Percentiles rank a stretch among this genome's conserved stretches.
These are phyloP conservation scores for Fallopia convolvulus DNA, from an alignment of 148 eudicot genomes.

Conservation along the genomic window DNA sequence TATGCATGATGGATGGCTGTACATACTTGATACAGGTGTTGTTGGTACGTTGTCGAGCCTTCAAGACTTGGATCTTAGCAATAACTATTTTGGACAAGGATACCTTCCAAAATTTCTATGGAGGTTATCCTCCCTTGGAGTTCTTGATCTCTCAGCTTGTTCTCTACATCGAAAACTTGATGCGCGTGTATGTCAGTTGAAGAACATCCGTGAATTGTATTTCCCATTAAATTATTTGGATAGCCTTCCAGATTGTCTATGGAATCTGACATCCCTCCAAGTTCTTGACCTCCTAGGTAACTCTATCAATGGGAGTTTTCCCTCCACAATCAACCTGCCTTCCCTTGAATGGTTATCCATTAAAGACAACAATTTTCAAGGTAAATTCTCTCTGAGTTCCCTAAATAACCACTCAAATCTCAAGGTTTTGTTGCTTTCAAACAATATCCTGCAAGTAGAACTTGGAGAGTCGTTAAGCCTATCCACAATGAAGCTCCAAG, in stretches of 20 bases:
- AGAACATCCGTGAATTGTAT: neutral
- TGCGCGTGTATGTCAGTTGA: neutral
- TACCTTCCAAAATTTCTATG: neutral
- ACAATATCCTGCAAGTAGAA: neutral
- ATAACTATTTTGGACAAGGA: neutral
- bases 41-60: neutral
- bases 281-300: neutral
- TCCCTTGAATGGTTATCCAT: neutral
- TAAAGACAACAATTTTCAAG: neutral
- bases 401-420: neutral
- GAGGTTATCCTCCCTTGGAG: neutral
- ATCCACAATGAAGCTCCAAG: neutral
- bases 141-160: neutral
- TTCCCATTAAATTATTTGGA: neutral
- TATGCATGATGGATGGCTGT: neutral
- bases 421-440: neutral
- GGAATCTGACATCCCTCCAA: neutral
- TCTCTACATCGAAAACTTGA: neutral
- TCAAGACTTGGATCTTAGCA: neutral
- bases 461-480: neutral
- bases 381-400: neutral
- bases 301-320: neutral
- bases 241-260: neutral
- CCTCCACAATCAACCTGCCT: neutral
- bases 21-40: neutral